phyloP scores from a whole-genome alignment of 75 land plant species.

The Pinus taeda region DNA sequence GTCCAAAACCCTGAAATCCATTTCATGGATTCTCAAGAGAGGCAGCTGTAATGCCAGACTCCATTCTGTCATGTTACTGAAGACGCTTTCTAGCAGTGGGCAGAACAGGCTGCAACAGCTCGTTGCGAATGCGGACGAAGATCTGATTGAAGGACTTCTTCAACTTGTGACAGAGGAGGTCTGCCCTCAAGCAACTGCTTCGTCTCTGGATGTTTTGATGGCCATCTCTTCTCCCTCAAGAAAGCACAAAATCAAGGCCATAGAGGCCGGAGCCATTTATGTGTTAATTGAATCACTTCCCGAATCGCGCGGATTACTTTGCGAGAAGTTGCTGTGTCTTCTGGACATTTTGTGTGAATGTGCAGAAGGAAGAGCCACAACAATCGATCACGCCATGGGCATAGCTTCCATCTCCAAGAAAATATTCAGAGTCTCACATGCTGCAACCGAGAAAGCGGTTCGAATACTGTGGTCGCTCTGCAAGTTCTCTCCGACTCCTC shows the following conservation, averaged over 20 bases:
- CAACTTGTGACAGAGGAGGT: slow-evolving; percentile 46
- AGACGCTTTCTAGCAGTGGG: slow-evolving; percentile 15
- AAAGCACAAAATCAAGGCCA: slow-evolving; percentile 6
- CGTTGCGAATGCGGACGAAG: slow-evolving; percentile 10
- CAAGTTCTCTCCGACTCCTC: slow-evolving; percentile 20
- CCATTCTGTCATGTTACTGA: slow-evolving; percentile 25
- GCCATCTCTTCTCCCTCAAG: slow-evolving; percentile 12
- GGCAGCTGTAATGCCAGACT: slow-evolving; percentile 40
- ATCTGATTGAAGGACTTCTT: slow-evolving; percentile 32
- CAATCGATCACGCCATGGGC: slow-evolving; percentile 20
- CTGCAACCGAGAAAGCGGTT: slow-evolving; percentile 12
- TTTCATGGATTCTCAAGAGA: slow-evolving; percentile 18
- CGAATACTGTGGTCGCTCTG: slow-evolving; percentile 16
- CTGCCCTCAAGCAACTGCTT: slow-evolving; percentile 22
- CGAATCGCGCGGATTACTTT: slow-evolving; percentile 4
- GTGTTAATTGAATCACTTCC: slow-evolving; percentile 28
- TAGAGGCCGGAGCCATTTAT: slow-evolving; percentile 31
- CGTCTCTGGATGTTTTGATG: slow-evolving; percentile 22
- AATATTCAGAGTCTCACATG: slow-evolving; percentile 13
- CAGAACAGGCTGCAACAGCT: slow-evolving; percentile 11
- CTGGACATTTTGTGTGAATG: slow-evolving; percentile 23
- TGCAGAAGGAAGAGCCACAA: slow-evolving; percentile 31
- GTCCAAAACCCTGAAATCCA: slow-evolving; percentile 8
- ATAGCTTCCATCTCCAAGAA: slow-evolving; percentile 20
- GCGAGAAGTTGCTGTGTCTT: slow-evolving; percentile 13